phyloP scores from a whole-genome alignment of 73 alveolate genomes.

The Paramecium sonneborni region DNA sequence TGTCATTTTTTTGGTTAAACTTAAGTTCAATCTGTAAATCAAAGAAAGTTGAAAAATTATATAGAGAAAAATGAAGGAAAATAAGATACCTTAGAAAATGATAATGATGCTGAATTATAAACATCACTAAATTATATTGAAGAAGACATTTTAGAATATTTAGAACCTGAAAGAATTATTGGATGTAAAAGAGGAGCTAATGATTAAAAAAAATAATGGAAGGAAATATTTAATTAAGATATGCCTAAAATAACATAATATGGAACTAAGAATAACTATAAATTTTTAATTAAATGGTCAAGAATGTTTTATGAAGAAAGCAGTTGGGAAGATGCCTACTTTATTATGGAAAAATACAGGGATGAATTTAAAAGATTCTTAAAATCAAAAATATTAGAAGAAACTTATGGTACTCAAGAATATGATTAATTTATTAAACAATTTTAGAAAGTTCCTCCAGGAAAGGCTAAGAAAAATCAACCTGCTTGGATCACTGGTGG shows the following conservation, averaged over 20 bases:
- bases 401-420: conserved; percentile 44
- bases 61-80: conserved; percentile 62
- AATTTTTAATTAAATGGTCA: conserved; percentile 72
- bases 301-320: conserved; percentile 68
- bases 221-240: conserved; percentile 20
- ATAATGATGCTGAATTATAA: conserved; percentile 31
- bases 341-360: conserved; percentile 37
- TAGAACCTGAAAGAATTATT: conserved; percentile 73
- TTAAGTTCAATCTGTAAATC: conserved; percentile 44
- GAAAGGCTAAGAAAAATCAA: conserved; percentile 56
- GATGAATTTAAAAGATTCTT: conserved; percentile 36
- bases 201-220: conserved; percentile 49
- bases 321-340: conserved; percentile 70
- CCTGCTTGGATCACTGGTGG: conserved; percentile 88
- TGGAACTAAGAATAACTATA: conserved; percentile 57
- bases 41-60: conserved; percentile 62
- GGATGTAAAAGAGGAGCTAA: conserved; percentile 60
- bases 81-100: conserved; percentile 31
- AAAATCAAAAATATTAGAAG: conserved; percentile 61
- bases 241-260: conserved; percentile 25
- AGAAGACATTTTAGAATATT: conserved; percentile 62
- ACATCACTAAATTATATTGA: conserved; percentile 54
- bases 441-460: not conserved
- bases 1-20: conserved; percentile 61
- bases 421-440: not conserved